Evolutionary conservation across 108 stramenopile species (phyloP), one percentile per base, ranked within the genome.

Genomic region (Heterococcus sp.): DNA sequence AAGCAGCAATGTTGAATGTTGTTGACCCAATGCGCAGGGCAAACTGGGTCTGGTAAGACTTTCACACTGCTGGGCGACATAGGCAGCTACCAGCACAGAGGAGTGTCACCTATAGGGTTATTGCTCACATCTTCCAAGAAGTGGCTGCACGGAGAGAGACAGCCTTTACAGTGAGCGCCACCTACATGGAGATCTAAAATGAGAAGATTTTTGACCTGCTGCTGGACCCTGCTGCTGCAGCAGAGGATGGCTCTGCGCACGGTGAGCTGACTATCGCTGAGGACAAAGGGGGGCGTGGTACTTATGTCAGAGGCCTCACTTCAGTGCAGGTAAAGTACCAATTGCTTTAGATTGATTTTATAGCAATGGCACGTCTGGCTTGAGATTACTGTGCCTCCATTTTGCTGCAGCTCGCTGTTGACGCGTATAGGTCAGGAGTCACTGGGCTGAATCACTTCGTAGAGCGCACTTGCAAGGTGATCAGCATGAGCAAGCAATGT

Each of bases 1-100:
- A 21, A 63, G 58, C 58, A 26, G 26, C 58, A 63, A 26, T 63
- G 58, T 63, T 63, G 58, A 26, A 26, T 26, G 58, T 63, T 63
- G 58, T 63, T 63, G 58, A 26, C 21, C 58, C 21, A 63, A 63
- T 26, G 58, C 21, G 26, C 89, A 69, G 90, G 90, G 11, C 90
- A 91, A 68, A 91, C 90, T 0, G 90, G 90, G 29, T 88, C 87
- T 4, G 90, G 90, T 3, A 91, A 91, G 86, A 90, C 90, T 5
- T 89, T 88, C 73, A 88, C 90, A 32, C 84, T 90, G 67, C 69
- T 76, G 14, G 90, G 90, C 21, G 88, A 88, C 31, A 66, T 68
- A 11, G 85, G 70, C 31, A 67, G 64, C 58, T 91, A 79, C 65
- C 75, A 88, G 65, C 71, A 71, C 74, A 88, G 32, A 75, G 90